A percentile compares a stretch with the other conserved stretches of the same genome.
Conservation (phyloP, 352 stramenopile species). For the Pythium oligandrum region DNA sequence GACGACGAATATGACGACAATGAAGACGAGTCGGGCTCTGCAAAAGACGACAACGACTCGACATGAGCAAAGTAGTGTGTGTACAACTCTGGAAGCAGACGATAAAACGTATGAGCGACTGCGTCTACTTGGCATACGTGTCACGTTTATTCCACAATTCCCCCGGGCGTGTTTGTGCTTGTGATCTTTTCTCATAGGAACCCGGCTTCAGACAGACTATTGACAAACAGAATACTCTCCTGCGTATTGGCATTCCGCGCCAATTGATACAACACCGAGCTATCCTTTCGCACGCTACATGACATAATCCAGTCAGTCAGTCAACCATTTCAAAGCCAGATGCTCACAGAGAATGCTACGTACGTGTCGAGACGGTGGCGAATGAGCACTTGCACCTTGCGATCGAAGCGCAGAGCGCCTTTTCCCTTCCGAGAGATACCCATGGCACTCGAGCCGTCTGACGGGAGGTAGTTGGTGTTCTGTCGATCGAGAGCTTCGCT, state of each 20-base stretch:
- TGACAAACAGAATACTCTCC: conserved; percentile 87
- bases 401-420: conserved; percentile 66
- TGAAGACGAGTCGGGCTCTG: conserved; percentile 6
- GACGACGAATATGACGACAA: conserved; percentile 7
- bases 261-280: conserved; percentile 76
- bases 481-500: conserved; percentile 69
- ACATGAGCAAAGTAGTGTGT: background rate
- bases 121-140: too few relatives aligned
- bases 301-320: background rate
- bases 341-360: conserved; percentile 15
- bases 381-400: conserved; percentile 67
- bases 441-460: conserved; percentile 25
- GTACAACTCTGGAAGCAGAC: conserved; percentile 5
- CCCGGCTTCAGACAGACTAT: conserved; percentile 82
- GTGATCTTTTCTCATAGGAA: conserved; percentile 42
- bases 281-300: conserved; percentile 79
- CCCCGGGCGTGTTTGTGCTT: too few relatives aligned
- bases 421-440: conserved; percentile 69
- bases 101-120: conserved; percentile 10
- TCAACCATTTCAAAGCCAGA: background rate
- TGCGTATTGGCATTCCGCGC: conserved; percentile 85
- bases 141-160: too few relatives aligned
- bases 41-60: conserved; percentile 3
- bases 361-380: conserved; percentile 83
- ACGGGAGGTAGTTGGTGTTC: conserved; percentile 71